Conservation (phyloP, 768 basidiomycete species). For the Calocera cornea region DNA sequence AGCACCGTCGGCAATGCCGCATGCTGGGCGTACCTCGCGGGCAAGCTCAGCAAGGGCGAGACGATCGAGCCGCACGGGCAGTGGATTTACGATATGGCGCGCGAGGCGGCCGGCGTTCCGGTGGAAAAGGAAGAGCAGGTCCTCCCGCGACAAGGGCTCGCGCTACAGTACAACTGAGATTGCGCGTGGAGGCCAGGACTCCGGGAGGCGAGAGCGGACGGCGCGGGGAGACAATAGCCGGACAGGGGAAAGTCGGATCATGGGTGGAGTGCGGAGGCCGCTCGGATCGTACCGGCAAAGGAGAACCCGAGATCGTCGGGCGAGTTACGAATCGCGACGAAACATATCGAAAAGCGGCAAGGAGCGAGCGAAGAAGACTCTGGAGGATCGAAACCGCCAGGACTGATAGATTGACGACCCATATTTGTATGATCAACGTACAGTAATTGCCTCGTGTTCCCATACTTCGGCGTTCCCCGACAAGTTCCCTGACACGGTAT, state of each 20-base stretch:
- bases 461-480: no score
- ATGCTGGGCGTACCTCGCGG: conserved; percentile 55
- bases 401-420: background rate
- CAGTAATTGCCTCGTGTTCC: background rate
- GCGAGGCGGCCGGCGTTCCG: conserved; percentile 46
- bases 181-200: background rate
- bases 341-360: background rate
- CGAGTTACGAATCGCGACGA: background rate
- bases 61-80: conserved; percentile 69
- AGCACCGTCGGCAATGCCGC: conserved; percentile 69
- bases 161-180: background rate
- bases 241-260: background rate
- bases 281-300: background rate
- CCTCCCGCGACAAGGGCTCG: background rate
- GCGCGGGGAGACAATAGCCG: background rate
- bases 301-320: background rate
- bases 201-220: background rate
- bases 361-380: background rate
- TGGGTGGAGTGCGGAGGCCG: background rate
- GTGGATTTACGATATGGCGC: conserved; percentile 72
- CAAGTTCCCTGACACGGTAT: background rate
- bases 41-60: conserved; percentile 63
- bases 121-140: conserved; percentile 1
- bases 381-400: background rate
- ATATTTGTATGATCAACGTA: background rate